Base-by-base conservation (phyloP, 169 alveolate species). In the Plasmodium inui region DNA sequence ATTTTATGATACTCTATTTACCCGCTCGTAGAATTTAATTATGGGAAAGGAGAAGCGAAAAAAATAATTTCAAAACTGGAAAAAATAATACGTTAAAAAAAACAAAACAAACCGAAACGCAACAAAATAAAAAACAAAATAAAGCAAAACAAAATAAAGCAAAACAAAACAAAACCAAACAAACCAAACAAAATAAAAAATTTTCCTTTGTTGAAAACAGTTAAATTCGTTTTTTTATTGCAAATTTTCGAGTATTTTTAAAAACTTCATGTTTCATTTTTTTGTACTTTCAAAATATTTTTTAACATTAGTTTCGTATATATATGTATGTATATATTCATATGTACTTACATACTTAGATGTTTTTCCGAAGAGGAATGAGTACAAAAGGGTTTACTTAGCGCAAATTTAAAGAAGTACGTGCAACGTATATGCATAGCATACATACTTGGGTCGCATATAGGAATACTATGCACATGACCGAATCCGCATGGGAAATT, bases 211-310 rank as follows among this genome's bases (percentile, higher is more conserved):
- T 28, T 28, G 32, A 79, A 79, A 79, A 44, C 50, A 39, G n/a
- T 22, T 79, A 79, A 79, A 79, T 79, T 79, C 84, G 50, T 79
- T 79, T 79, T 79, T 79, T 79, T 79, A 41, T 19, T 22, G 55
- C 46, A 44, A 34, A 10, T 7, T 79, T 79, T 41, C 57, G 32
- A 9, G 57, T 17, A 22, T 41, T 79, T 79, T 26, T 37, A 79
- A 79, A 39, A 26, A 44, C 30, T 79, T 3, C 14, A 79, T 41
- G 84, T 32, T 79, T 79, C 46, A 79, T 79, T 79, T 79, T 79
- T 41, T 79, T 79, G 84, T 41, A 79, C 34, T 79, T 79, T 22
- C 10, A 79, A 32, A 50, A 10, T 76, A 37, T 76, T 28, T 76
- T 76, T 76, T 76, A 67, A 67, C 22, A 22, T 67, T 67, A 67